A percentile compares a stretch with the other conserved stretches of the same genome.
Evolutionary conservation across 2,329 filamentous ascomycete genomes (phyloP).

Genomic region (Chrysoporthe deuterocubensis): DNA sequence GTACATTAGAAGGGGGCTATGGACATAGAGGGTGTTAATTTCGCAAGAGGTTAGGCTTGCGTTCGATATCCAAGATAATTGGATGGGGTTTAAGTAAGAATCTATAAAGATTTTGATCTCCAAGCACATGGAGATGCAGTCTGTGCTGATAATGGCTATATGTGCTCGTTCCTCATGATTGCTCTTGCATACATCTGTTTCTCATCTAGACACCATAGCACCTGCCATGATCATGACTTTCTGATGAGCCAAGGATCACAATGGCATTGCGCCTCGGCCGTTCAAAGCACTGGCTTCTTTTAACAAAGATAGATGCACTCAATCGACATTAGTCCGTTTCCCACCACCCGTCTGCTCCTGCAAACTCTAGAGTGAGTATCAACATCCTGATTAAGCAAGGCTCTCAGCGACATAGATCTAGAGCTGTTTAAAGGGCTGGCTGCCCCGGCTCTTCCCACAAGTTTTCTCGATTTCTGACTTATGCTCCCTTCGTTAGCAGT

Average conservation of each 20-base stretch:
- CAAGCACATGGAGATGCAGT: neutral
- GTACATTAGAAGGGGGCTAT: constrained; percentile 49
- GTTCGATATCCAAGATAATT: neutral
- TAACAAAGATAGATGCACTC: neutral
- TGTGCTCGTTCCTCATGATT: neutral
- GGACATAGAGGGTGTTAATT: constrained; percentile 34
- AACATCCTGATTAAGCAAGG: neutral
- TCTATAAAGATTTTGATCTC: neutral
- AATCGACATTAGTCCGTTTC: neutral
- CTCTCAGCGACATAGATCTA: neutral
- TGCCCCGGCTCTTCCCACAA: neutral
- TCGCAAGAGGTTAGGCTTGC: neutral
- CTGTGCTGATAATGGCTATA: neutral
- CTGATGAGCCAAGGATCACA: neutral
- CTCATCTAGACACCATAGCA: neutral
- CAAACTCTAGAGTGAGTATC: neutral
- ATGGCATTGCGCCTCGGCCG: neutral
- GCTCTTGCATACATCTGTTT: too few species aligned
- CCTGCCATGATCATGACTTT: neutral
- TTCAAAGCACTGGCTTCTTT: neutral
- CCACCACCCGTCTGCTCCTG: neutral
- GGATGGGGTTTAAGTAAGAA: constrained; percentile 2
- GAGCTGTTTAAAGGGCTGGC: neutral
- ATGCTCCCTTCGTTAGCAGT: neutral
- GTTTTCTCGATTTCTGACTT: neutral